A percentile compares a stretch with the other conserved stretches of the same genome.
Conservation (phyloP, 192 early-diverging fungal genomes). For the Mortierella claussenii region DNA sequence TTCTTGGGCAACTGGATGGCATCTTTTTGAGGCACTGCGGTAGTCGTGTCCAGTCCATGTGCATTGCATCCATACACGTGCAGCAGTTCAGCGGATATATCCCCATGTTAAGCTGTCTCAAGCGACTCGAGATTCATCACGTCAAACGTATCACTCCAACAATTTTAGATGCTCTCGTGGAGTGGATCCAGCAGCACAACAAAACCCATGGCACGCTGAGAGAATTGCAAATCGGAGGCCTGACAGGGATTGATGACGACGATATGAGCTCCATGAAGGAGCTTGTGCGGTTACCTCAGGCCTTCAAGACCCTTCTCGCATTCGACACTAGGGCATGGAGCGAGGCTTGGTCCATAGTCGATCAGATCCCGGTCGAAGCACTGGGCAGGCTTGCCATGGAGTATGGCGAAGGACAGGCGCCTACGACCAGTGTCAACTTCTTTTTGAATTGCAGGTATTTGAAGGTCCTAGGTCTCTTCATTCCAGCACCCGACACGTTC, state of each 20-base stretch:
- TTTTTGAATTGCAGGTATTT: slow-evolving; percentile 17
- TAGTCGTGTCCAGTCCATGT: slow-evolving; percentile 10
- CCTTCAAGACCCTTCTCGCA: slow-evolving; percentile 9
- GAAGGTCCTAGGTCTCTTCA: slow-evolving; percentile 30
- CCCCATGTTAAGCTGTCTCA: slow-evolving; percentile 16
- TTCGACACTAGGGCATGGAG: slow-evolving; percentile 41
- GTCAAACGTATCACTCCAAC: slow-evolving; percentile 11
- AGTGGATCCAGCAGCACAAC: slow-evolving; percentile 37
- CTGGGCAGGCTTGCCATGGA: slow-evolving; percentile 32
- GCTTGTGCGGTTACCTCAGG: slow-evolving; percentile 21
- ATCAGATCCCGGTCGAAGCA: slow-evolving; percentile 17
- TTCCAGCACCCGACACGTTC: slow-evolving; percentile 26
- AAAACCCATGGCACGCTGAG: slow-evolving; percentile 25
- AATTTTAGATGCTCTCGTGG: slow-evolving; percentile 8
- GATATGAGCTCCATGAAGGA: not conserved
- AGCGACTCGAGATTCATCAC: slow-evolving; percentile 26
- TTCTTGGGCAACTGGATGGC: slow-evolving; percentile 28
- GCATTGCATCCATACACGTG: slow-evolving; percentile 9
- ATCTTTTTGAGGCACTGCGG: slow-evolving; percentile 26
- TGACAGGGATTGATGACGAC: slow-evolving; percentile 6
- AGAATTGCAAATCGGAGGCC: slow-evolving; percentile 34
- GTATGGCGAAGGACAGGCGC: slow-evolving; percentile 25
- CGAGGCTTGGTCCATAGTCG: slow-evolving; percentile 34
- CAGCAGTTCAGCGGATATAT: not conserved
- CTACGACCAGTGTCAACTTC: not conserved